A percentile compares a stretch with the other conserved stretches of the same genome.
These are phyloP conservation scores for Lumnitzera littorea DNA, from an alignment of 345 rosid species.

Conservation along the genomic window DNA sequence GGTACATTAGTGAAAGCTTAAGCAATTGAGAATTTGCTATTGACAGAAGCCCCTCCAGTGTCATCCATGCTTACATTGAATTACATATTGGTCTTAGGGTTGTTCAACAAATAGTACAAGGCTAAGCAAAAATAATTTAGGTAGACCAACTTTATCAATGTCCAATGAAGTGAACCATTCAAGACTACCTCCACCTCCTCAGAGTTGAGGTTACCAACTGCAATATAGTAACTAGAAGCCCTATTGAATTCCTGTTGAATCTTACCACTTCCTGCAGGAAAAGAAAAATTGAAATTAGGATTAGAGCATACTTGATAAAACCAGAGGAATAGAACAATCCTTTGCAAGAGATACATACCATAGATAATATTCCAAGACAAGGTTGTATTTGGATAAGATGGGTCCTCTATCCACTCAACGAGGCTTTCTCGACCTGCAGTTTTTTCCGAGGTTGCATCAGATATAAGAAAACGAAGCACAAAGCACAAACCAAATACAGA, in stretches of 20 bases:
- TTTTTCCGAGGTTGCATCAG: neutral
- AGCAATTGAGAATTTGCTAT: too few species aligned
- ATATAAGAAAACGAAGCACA: neutral
- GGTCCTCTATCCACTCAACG: conserved; percentile 45
- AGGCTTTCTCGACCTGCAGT: conserved; percentile 41
- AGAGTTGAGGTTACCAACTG: conserved; percentile 40
- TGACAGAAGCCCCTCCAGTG: too few species aligned
- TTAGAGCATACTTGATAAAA: neutral
- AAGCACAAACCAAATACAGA: neutral
- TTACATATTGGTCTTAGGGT: too few species aligned
- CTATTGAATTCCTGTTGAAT: conserved; percentile 31
- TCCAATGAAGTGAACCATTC: too few species aligned
- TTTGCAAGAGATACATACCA: conserved; percentile 19
- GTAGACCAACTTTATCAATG: too few species aligned
- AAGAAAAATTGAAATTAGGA: conserved; percentile 3
- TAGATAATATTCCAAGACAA: conserved; percentile 50
- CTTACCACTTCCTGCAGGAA: conserved; percentile 36
- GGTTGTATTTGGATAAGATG: conserved; percentile 46
- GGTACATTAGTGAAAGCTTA: too few species aligned
- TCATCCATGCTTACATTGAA: too few species aligned
- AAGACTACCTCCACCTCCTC: conserved; percentile 44
- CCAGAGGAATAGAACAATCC: neutral
- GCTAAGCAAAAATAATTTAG: too few species aligned
- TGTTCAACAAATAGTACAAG: too few species aligned
- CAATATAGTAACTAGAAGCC: conserved; percentile 41